A percentile compares a stretch with the other conserved stretches of the same genome.
These are phyloP conservation scores for Lomentospora prolificans DNA, from an alignment of 2,329 filamentous ascomycete species.

Conservation along the genomic window DNA sequence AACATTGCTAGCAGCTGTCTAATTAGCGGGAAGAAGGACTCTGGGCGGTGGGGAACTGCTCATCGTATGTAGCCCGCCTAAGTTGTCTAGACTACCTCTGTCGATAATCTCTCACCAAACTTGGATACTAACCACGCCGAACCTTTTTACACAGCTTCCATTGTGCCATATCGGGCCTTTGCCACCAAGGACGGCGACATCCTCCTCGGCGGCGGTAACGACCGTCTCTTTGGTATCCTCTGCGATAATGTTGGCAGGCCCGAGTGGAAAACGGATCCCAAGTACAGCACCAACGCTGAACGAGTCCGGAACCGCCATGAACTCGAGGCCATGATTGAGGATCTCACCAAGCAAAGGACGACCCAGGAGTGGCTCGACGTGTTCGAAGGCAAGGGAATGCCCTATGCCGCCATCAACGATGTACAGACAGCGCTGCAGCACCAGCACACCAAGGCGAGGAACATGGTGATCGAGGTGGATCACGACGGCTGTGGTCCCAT, in stretches of 20 bases:
- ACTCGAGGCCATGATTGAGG: conserved; percentile 72
- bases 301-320: conserved; percentile 62
- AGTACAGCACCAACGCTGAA: conserved; percentile 51
- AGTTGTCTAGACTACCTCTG: no score
- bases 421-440: conserved; percentile 77
- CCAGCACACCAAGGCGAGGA: conserved; percentile 70
- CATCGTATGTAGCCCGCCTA: conserved; percentile 51
- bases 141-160: conserved; percentile 70
- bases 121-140: no score
- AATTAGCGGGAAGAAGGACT: conserved; percentile 78
- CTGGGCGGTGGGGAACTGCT: conserved; percentile 89
- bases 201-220: conserved; percentile 65
- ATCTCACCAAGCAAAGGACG: conserved; percentile 62
- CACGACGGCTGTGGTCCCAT: conserved; percentile 77
- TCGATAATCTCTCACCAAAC: no score
- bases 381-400: conserved; percentile 86
- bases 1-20: conserved; percentile 91
- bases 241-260: conserved; percentile 48
- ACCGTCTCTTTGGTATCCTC: conserved; percentile 56
- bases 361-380: conserved; percentile 81
- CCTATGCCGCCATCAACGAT: conserved; percentile 88
- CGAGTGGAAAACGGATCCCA: conserved; percentile 50
- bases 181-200: conserved; percentile 62
- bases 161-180: conserved; percentile 89
- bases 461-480: conserved; percentile 84